Conservation (phyloP, 73 alveolate genomes). For the Loxodes magnus region DNA sequence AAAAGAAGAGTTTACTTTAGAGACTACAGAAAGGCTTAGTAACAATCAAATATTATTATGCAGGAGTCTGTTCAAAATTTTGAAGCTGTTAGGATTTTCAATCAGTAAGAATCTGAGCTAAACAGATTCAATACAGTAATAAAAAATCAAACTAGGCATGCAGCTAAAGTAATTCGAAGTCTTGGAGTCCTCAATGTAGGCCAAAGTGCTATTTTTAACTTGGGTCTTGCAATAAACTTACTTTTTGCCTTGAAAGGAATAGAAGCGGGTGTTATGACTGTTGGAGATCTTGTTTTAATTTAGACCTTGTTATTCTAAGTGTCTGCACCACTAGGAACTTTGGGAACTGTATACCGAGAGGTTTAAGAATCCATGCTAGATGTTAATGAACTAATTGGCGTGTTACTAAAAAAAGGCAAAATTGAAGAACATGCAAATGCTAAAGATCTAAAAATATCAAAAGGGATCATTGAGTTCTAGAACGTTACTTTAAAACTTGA, state of each 20-base stretch:
- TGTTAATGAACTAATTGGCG: slow-evolving; percentile 35
- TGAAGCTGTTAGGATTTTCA: slow-evolving; percentile 55
- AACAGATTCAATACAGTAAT: slow-evolving; percentile 24
- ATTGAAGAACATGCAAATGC: slow-evolving; percentile 8
- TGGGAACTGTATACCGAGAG: slow-evolving; percentile 39
- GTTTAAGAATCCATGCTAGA: slow-evolving; percentile 46
- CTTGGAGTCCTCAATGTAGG: slow-evolving; percentile 28
- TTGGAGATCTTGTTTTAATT: slow-evolving; percentile 50
- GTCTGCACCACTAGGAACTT: slow-evolving; percentile 35
- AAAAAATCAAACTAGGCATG: slow-evolving; percentile 19
- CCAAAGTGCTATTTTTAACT: slow-evolving; percentile 15
- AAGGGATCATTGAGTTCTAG: slow-evolving; percentile 55
- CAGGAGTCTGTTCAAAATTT: slow-evolving; percentile 50
- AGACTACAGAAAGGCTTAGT: too few species aligned
- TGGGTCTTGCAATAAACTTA: slow-evolving; percentile 27
- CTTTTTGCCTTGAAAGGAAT: slow-evolving; percentile 21
- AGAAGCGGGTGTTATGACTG: slow-evolving; percentile 8
- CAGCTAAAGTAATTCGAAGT: slow-evolving; percentile 14
- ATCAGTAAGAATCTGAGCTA: slow-evolving; percentile 43
- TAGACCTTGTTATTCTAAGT: slow-evolving; percentile 34
- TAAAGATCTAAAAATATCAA: slow-evolving; percentile 6
- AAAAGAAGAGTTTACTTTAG: too few species aligned
- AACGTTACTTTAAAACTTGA: slow-evolving; percentile 43
- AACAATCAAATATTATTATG: too few species aligned
- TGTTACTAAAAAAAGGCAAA: slow-evolving; percentile 10